phyloP scores from a whole-genome alignment of 1,284 basidiomycete genomes.

The Microbotryomycetes sp. region DNA sequence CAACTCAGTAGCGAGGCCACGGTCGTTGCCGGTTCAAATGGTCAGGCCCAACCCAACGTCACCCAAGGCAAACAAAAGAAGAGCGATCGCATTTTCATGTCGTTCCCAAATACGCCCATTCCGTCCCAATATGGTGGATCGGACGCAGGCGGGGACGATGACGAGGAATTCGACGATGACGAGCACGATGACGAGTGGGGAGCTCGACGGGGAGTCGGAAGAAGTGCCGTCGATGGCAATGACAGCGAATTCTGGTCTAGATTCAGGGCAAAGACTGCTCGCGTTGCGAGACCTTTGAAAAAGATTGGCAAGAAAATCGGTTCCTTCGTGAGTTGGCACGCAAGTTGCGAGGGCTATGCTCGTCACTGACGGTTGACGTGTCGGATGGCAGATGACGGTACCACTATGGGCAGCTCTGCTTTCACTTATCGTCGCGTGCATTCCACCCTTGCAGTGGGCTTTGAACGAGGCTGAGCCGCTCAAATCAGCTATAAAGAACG shows the following conservation, averaged over 20 bases:
- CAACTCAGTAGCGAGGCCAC: neutral
- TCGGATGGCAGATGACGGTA: slow-evolving; percentile 38
- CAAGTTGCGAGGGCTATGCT: neutral
- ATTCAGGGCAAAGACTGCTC: slow-evolving; percentile 5
- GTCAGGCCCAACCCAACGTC: neutral
- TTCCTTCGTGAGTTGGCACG: slow-evolving; percentile 33
- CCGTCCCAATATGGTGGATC: slow-evolving; percentile 15
- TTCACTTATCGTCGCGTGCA: slow-evolving; percentile 43
- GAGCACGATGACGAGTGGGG: slow-evolving; percentile 29
- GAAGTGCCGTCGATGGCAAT: slow-evolving; percentile 9
- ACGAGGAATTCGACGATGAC: slow-evolving; percentile 28
- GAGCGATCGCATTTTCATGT: slow-evolving; percentile 23
- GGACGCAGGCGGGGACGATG: slow-evolving; percentile 24
- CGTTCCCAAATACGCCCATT: slow-evolving; percentile 34
- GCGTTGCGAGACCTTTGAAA: slow-evolving; percentile 23
- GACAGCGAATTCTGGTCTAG: neutral
- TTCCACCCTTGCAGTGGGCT: slow-evolving; percentile 41
- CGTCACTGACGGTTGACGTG: slow-evolving; percentile 19
- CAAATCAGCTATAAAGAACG: slow-evolving; percentile 42
- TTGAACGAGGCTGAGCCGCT: slow-evolving; percentile 41
- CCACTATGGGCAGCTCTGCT: slow-evolving; percentile 42
- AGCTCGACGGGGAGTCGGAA: slow-evolving; percentile 6
- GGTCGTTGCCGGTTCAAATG: neutral
- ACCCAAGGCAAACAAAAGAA: neutral
- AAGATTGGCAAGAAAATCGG: slow-evolving; percentile 17